Evolutionary conservation across 2,329 filamentous ascomycete species (phyloP).

Genomic region (Xylariaceae sp.): DNA sequence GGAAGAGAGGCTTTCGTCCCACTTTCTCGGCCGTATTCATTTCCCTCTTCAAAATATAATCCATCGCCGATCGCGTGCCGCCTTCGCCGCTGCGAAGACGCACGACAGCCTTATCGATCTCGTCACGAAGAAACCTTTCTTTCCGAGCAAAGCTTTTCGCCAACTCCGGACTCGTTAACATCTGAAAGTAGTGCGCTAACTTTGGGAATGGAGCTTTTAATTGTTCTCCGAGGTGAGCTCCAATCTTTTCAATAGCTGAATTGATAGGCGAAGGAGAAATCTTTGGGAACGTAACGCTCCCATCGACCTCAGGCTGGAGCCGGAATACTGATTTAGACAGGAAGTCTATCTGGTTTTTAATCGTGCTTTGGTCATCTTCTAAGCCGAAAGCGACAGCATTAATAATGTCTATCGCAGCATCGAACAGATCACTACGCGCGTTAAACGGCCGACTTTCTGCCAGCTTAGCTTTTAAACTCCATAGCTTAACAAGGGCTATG

Average conservation of each 20-base stretch:
- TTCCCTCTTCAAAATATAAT: constrained; percentile 38
- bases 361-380: constrained; percentile 24
- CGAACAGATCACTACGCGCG: constrained; percentile 38
- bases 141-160: constrained; percentile 1
- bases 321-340: constrained; percentile 3
- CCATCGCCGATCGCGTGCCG: neutral
- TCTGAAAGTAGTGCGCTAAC: constrained; percentile 17
- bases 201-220: constrained; percentile 23
- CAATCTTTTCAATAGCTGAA: neutral
- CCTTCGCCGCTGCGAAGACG: neutral
- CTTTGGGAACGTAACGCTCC: constrained; percentile 21
- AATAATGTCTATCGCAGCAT: constrained; percentile 43
- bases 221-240: constrained; percentile 17
- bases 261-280: neutral
- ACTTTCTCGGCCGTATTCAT: constrained; percentile 39
- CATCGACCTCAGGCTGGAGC: neutral
- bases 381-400: constrained; percentile 41
- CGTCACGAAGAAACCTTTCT: neutral
- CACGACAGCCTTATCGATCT: neutral
- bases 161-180: constrained; percentile 18
- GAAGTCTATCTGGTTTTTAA: constrained; percentile 20
- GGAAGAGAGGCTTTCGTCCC: constrained; percentile 39
- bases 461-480: constrained; percentile 39
- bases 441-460: constrained; percentile 39
- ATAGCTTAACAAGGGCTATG: constrained; percentile 38